These are phyloP conservation scores for Suillus subluteus DNA, from an alignment of 768 basidiomycete species.

Conservation along the genomic window DNA sequence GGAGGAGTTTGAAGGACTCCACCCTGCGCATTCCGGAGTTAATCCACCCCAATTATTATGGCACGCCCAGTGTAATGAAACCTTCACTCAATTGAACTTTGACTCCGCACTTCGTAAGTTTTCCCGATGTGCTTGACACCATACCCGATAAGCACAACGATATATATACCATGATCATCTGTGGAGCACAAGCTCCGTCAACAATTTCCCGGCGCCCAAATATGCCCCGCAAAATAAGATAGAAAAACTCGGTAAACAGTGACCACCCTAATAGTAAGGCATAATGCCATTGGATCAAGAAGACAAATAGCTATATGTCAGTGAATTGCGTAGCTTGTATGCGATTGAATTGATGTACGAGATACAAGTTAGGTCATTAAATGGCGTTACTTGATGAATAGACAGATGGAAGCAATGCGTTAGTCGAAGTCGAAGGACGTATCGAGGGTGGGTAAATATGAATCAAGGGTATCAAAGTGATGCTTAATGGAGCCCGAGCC, in stretches of 20 bases:
- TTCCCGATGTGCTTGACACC: slow-evolving; percentile 4
- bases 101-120: slow-evolving; percentile 8
- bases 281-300: slow-evolving; percentile 12
- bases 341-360: slow-evolving; percentile 24
- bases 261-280: not conserved
- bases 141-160: slow-evolving; percentile 9
- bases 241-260: slow-evolving; percentile 5
- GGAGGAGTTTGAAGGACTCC: not conserved
- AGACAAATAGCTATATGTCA: slow-evolving; percentile 15
- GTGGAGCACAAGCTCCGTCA: slow-evolving; percentile 13
- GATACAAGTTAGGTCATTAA: slow-evolving; percentile 30
- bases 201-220: slow-evolving; percentile 12
- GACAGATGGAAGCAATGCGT: slow-evolving; percentile 21
- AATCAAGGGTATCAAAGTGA: slow-evolving; percentile 36
- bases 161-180: slow-evolving; percentile 13
- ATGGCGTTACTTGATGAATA: slow-evolving; percentile 26
- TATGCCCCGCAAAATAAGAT: slow-evolving; percentile 12
- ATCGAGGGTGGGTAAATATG: slow-evolving; percentile 31
- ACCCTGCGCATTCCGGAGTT: not conserved
- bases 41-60: slow-evolving; percentile 25
- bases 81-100: slow-evolving; percentile 7
- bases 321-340: slow-evolving; percentile 8
- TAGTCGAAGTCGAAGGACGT: slow-evolving; percentile 15
- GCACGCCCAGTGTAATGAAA: slow-evolving; percentile 31
- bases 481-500: slow-evolving; percentile 24